Evolutionary conservation across 257 asterid genomes (phyloP), one percentile per base, ranked within the genome.

Genomic region (Knoxia roxburghii): DNA sequence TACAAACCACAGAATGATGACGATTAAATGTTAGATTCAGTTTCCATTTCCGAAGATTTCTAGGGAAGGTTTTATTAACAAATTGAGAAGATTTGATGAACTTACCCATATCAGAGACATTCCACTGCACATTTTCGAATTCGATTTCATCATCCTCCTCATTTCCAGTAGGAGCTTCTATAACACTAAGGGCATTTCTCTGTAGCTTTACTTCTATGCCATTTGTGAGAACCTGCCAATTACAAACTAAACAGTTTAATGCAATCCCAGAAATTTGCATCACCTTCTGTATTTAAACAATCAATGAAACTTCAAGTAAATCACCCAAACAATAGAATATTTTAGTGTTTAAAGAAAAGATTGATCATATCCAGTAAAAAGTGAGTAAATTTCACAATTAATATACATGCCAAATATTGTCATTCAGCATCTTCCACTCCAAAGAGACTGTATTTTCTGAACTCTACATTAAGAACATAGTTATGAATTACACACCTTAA

Each of bases 191-290:
- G 2, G 98, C 98, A 73, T 93, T 93, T 70, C 98, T 74, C 72
- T 93, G 98, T 20, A 93, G 84, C 78, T 93, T 93, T 33, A 93
- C 97, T 79, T 93, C 98, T 39, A 93, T 86, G 63, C 98, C 98
- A 68, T 93, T 90, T 2, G 94, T 90, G 48, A 93, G 95, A 41
- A 90, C 97, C 98, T 90, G 80, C 29, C 63, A n/a, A 37, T 49
- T 40, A 56, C 35, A 30, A 65, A 37, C 23, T 65, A 60, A 50
- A 29, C 43, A 63, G 18, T 30, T 61, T 11, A 17, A 23, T n/a
- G 58, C 27, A 18, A n/a, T n/a, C 24, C 13, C 23, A 59, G 5
- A 43, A 26, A 54, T 7, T 21, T 3, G 61, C 6, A 24, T 4
- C 0, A 26, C 3, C 9, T 17, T 2, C 1, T 0, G 23, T 11